A percentile compares a stretch with the other conserved stretches of the same genome.
Evolutionary conservation across 805 yeast genomes (phyloP).

Genomic region (Lachancea fermentati): DNA sequence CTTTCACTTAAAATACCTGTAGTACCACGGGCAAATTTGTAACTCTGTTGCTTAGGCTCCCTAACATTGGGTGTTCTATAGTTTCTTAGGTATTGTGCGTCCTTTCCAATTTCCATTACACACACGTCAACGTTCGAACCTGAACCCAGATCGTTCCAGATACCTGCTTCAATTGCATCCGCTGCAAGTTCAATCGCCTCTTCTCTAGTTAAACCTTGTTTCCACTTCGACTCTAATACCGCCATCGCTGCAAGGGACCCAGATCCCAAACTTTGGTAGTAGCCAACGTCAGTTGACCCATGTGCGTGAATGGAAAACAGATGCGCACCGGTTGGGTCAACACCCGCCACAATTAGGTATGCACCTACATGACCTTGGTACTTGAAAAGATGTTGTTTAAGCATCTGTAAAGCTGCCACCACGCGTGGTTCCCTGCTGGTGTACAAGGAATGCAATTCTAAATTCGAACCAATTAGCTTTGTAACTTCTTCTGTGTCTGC

Average conservation of each 20-base stretch:
- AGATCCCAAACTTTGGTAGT: constrained; percentile 87
- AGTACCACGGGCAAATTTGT: constrained; percentile 89
- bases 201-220: constrained; percentile 67
- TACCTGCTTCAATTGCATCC: constrained; percentile 94
- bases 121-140: constrained; percentile 98
- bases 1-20: constrained; percentile 75
- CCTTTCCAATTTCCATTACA: constrained; percentile 91
- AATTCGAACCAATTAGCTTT: constrained; percentile 81
- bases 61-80: constrained; percentile 89
- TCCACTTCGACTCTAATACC: constrained; percentile 85
- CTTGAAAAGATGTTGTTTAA: constrained; percentile 92
- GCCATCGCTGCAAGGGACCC: constrained; percentile 99
- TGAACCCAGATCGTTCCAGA: constrained; percentile 98
- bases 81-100: constrained; percentile 79
- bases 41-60: constrained; percentile 71
- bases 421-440: constrained; percentile 88
- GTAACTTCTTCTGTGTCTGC: constrained; percentile 99
- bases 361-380: constrained; percentile 98
- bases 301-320: constrained; percentile 93
- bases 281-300: constrained; percentile 96
- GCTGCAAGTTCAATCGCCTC: constrained; percentile 90
- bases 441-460: constrained; percentile 83
- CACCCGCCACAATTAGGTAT: constrained; percentile 95
- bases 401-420: constrained; percentile 83
- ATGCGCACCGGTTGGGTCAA: constrained; percentile 94